Evolutionary conservation across 441 rosid species (phyloP), one percentile per base, ranked within the genome.

Genomic region (Bocquillonia castaneifolia): DNA sequence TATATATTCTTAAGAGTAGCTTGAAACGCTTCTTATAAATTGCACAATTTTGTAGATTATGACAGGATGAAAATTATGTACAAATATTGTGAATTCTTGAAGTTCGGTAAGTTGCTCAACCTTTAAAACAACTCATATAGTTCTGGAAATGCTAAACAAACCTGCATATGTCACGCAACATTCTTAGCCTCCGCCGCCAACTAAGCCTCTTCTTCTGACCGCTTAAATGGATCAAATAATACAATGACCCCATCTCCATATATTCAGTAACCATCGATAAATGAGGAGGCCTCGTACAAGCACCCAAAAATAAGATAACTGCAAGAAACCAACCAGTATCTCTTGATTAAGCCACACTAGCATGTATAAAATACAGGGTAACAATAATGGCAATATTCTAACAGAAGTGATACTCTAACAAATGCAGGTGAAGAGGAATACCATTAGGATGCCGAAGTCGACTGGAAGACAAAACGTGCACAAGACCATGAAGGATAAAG

Each of bases 391-490:
- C 25, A 31, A 53, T 0, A 44, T 15, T 36, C 40, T 3, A 36
- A 36, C 40, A 36, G 10, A 60, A 67, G 44, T 10, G n/a, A 39
- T 58, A 64, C 10, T 67, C 55, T 55, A 63, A 65, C 23, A n/a
- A 44, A 15, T 66, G 69, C n/a, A 70, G 76, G 69, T 67, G 64
- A 71, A 79, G 67, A 63, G 72, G 66, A 66, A 74, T 95, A 95
- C 99, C 98, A 72, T 92, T 92, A 31, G 98, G 98, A 81, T 95
- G 98, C 75, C 98, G 87, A 66, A 96, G 88, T 45, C 96, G 98
- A 81, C 99, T 96, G 86, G 63, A 80, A 71, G 73, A 68, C 64
- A 54, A 67, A 65, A 78, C 61, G 72, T 71, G 78, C 57, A 79
- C 22, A 68, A 66, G 66, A 56, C 31, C 58, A 73, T 51, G 57